Base-by-base conservation (phyloP, 176 grass and related monocot genomes). In the Rhynchospora pubera region DNA sequence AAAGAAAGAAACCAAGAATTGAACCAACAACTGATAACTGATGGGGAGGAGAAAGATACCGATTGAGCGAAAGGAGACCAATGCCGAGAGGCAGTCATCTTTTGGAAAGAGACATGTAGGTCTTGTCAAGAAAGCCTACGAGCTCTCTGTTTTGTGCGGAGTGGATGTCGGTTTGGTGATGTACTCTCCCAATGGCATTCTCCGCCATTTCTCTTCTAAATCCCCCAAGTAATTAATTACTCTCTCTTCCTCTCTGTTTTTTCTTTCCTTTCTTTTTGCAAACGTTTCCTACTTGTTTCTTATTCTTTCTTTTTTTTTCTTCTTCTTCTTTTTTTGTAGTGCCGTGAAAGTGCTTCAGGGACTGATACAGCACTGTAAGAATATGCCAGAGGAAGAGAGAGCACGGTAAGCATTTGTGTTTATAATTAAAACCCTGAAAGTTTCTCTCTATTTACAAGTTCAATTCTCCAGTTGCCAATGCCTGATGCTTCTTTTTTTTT, bases 111-210 rank as follows among this genome's bases (percentile, higher is more conserved):
- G 26, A 28, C 26, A 28, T 28, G 26, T 28, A 28, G 26, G 26
- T 28, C 26, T 28, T 28, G 26, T 28, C 26, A 28, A 28, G 26
- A 28, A 28, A 28, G 26, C 26, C 26, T 28, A 28, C 26, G 91
- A 94, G 87, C 84, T 94, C 22, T 85, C 91, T 60, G 84, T 87
- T 78, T 75, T 94, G 16, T 94, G 91, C 79, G 89, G 91, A 70
- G 85, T 91, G 61, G 85, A 87, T 24, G 75, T 94, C 73, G 91
- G 84, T 6, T 89, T 94, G 82, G 85, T 94, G 61, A 85, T 91
- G 87, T 94, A 91, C 89, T 91, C 91, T 1, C 87, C 91, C 39
- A 85, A 84, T 7, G 74, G 85, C 21, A 52, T 47, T 7, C 89
- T 91, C 82, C 87, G 18, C 69, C 86, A 94, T 68, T 94, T 91